A percentile compares a stretch with the other conserved stretches of the same genome.
phyloP scores from a whole-genome alignment of 208 protist genomes.

The Balamuthia mandrillaris region DNA sequence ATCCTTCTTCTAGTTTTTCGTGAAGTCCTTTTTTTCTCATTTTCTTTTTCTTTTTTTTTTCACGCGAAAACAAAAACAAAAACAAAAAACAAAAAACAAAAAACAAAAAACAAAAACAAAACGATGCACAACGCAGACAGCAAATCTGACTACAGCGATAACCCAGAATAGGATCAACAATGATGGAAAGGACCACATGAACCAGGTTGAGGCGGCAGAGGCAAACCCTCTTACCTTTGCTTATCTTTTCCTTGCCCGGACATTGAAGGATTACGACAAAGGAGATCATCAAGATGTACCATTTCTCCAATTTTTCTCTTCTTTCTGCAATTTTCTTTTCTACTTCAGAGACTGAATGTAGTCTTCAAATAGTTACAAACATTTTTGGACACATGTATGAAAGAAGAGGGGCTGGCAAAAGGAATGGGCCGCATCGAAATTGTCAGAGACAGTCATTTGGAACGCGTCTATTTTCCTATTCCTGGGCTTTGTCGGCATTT shows the following conservation, averaged over 20 bases:
- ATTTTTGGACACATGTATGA: too few species aligned
- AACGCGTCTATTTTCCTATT: conserved; percentile 43
- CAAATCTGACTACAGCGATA: too few species aligned
- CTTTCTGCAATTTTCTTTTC: too few species aligned
- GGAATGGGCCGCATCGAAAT: neutral
- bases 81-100: neutral
- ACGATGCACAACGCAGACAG: too few species aligned
- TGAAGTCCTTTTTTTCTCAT: neutral
- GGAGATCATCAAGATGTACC: neutral
- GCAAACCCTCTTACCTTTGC: neutral
- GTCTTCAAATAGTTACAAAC: too few species aligned
- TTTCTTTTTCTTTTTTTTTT: neutral
- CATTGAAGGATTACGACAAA: neutral
- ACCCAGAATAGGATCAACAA: too few species aligned
- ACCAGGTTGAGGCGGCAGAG: neutral
- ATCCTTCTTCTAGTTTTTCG: neutral
- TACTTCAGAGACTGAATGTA: too few species aligned
- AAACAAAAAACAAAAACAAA: neutral
- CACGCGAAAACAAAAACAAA: too few species aligned
- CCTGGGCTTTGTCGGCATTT: conserved; percentile 21
- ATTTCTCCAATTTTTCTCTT: too few species aligned
- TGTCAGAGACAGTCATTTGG: neutral
- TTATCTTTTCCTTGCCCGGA: neutral
- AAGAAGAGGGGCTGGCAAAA: neutral
- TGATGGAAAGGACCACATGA: too few species aligned